Conservation (phyloP, 2,329 filamentous ascomycete species). For the Byssochlamys sp. region DNA sequence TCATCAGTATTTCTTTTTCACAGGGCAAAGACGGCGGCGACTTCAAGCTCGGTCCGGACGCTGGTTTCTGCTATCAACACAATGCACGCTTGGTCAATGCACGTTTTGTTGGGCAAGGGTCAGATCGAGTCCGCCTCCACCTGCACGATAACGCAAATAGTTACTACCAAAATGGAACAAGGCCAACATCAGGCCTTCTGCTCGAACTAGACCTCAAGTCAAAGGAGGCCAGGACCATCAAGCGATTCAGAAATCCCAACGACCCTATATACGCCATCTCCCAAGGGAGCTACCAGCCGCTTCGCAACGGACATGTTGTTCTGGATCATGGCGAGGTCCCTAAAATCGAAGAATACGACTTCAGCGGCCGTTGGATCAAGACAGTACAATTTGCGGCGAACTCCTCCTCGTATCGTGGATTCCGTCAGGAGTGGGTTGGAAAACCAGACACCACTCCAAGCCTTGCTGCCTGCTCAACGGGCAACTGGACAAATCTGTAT, state of each 20-base stretch:
- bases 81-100: conserved; percentile 38
- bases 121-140: background rate
- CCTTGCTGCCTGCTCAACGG: conserved; percentile 3
- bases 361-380: background rate
- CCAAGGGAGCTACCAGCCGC: background rate
- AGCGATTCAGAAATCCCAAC: conserved; percentile 21
- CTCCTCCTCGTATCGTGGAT: conserved; percentile 3
- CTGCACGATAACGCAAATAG: background rate
- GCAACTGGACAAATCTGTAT: conserved; percentile 10
- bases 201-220: background rate
- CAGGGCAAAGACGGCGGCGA: conserved; percentile 20
- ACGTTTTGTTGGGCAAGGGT: background rate
- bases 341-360: too few species aligned
- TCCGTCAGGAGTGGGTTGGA: background rate
- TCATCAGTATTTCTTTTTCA: background rate
- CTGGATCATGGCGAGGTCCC: too few species aligned
- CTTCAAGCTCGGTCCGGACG: conserved; percentile 26
- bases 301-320: too few species aligned
- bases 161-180: background rate
- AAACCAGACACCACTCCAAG: background rate
- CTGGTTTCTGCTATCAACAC: conserved; percentile 38
- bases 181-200: background rate
- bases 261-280: conserved; percentile 27
- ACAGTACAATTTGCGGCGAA: background rate
- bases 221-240: background rate